Evolutionary conservation across 208 protist species (phyloP).

Genomic region (Crithidia expoeki): DNA sequence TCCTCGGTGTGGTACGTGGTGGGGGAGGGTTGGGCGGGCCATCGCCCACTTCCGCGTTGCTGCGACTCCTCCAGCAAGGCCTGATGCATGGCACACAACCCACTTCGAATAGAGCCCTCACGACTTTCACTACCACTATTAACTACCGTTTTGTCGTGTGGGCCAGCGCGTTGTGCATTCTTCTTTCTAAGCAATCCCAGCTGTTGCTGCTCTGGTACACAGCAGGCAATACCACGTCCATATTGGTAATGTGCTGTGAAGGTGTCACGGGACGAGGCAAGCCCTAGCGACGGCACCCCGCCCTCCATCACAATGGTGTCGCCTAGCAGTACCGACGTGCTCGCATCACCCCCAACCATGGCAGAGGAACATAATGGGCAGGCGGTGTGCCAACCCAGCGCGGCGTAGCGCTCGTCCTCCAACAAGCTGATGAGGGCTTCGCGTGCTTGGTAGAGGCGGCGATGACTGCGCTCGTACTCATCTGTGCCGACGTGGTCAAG

Average conservation of each 20-base stretch:
- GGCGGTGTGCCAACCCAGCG: conserved; percentile 26
- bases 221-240: conserved; percentile 65
- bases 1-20: conserved; percentile 1
- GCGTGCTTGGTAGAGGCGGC: conserved; percentile 36
- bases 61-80: neutral
- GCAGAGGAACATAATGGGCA: conserved; percentile 27
- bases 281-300: conserved; percentile 53
- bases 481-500: conserved; percentile 48
- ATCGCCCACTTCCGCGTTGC: neutral
- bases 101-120: neutral
- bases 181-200: neutral
- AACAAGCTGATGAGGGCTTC: conserved; percentile 31
- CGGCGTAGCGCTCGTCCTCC: conserved; percentile 38
- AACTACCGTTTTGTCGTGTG: neutral
- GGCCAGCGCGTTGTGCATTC: neutral
- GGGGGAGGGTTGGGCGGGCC: neutral
- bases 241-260: conserved; percentile 61
- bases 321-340: conserved; percentile 52
- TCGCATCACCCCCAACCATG: conserved; percentile 19
- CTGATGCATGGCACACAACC: conserved; percentile 16
- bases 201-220: conserved; percentile 36
- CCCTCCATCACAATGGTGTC: conserved; percentile 71
- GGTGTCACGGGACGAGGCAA: conserved; percentile 31
- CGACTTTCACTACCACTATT: neutral
- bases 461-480: conserved; percentile 56